phyloP scores from a whole-genome alignment of 441 rosid genomes.

The Adansonia rubrostipa region DNA sequence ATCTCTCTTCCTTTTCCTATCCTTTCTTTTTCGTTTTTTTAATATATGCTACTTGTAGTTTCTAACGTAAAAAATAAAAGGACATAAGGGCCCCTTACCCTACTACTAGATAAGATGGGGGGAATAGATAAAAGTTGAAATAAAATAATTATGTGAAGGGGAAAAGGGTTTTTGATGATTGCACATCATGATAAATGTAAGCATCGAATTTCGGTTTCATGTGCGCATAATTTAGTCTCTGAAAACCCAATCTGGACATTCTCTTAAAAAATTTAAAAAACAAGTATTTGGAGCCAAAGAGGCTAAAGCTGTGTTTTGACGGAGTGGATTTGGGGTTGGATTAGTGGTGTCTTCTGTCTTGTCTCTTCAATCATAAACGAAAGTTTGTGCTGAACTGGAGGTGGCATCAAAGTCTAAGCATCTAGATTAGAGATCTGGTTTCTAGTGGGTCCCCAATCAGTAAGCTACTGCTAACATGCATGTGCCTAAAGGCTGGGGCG shows the following conservation, averaged over 20 bases:
- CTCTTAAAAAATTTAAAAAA: background rate
- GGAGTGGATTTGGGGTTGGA: constrained; percentile 9
- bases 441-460: constrained; percentile 42
- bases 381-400: constrained; percentile 22
- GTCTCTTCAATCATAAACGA: constrained; percentile 39
- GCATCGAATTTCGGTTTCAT: constrained; percentile 33
- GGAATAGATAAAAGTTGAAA: constrained; percentile 8
- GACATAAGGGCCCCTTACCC: background rate
- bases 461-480: constrained; percentile 41
- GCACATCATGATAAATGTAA: constrained; percentile 39
- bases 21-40: background rate
- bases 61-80: background rate
- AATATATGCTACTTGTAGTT: background rate
- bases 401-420: constrained; percentile 25
- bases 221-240: constrained; percentile 26
- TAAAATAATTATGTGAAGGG: background rate
- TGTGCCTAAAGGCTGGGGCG: constrained; percentile 57
- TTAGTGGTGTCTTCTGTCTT: constrained; percentile 6
- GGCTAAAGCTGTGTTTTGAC: constrained; percentile 10
- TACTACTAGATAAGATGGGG: constrained; percentile 3
- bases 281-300: background rate
- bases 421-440: constrained; percentile 28
- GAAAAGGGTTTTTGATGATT: constrained; percentile 32
- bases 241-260: constrained; percentile 30
- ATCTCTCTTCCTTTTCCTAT: background rate